Percentiles rank a stretch among this genome's conserved stretches.
These are phyloP conservation scores for Byssothecium circinans DNA, from an alignment of 2,329 filamentous ascomycete genomes.

Conservation along the genomic window DNA sequence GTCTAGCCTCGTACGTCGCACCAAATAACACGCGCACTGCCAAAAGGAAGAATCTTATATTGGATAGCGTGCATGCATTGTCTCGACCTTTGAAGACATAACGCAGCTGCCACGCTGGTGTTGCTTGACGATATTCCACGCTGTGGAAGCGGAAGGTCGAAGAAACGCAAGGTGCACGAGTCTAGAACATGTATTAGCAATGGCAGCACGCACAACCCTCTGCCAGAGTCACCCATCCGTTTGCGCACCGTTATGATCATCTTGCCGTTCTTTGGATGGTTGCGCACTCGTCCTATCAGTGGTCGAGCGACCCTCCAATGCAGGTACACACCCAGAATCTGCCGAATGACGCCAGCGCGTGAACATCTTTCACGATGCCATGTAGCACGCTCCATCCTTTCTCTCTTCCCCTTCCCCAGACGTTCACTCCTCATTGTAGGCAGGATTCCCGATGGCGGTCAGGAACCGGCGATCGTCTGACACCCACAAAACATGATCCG, in stretches of 20 bases:
- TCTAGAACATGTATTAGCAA: not conserved
- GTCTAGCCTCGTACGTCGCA: not conserved
- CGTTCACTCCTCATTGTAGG: not conserved
- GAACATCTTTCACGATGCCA: not conserved
- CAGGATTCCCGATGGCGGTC: constrained; percentile 2
- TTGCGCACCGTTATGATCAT: not conserved
- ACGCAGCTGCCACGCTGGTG: too few species aligned
- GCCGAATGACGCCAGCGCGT: constrained; percentile 7
- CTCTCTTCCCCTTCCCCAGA: constrained; percentile 1
- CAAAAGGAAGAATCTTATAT: constrained; percentile 4
- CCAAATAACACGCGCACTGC: not conserved
- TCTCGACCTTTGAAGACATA: not conserved
- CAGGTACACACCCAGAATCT: constrained; percentile 2
- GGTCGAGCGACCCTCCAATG: not conserved
- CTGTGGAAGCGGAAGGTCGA: not conserved
- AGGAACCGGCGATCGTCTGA: constrained; percentile 8
- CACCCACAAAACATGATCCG: constrained; percentile 8
- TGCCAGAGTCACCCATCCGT: constrained; percentile 3
- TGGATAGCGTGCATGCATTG: not conserved
- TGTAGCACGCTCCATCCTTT: not conserved
- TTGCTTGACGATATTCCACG: not conserved
- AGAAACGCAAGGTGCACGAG: not conserved
- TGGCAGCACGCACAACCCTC: not conserved
- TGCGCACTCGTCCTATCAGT: not conserved
- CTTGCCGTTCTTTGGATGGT: not conserved